A percentile compares a stretch with the other conserved stretches of the same genome.
These are phyloP conservation scores for Codiaeum variegatum DNA, from an alignment of 441 rosid species.

Conservation along the genomic window DNA sequence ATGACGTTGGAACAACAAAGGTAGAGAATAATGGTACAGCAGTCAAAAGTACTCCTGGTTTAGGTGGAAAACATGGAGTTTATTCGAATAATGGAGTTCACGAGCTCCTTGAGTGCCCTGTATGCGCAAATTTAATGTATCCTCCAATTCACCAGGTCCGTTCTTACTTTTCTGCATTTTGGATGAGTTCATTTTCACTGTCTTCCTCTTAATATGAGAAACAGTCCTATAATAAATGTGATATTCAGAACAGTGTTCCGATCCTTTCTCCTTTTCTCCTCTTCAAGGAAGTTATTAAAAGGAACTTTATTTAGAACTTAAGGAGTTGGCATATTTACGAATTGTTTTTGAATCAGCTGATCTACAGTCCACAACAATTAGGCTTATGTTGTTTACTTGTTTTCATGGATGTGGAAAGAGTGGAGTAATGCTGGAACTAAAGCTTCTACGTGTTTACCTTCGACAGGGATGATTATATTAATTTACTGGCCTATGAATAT, in stretches of 20 bases:
- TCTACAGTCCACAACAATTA: neutral
- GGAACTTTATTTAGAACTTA: neutral
- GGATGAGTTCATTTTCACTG: neutral
- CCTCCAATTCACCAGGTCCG: constrained; percentile 77
- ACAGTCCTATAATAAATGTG: neutral
- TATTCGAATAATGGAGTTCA: constrained; percentile 50
- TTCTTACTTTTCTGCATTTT: constrained; percentile 23
- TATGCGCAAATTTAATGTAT: constrained; percentile 75
- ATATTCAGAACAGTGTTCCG: neutral
- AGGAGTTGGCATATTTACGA: neutral
- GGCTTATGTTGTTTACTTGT: neutral
- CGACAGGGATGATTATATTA: neutral
- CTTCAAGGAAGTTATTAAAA: neutral
- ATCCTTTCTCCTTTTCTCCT: neutral
- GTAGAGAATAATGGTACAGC: constrained; percentile 25
- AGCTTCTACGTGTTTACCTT: neutral
- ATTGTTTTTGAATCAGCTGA: neutral
- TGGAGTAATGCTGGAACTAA: neutral
- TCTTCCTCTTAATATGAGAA: neutral
- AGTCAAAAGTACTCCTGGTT: constrained; percentile 22
- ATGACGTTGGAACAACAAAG: constrained; percentile 27
- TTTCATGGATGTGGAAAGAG: neutral
- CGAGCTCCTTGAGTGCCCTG: constrained; percentile 68
- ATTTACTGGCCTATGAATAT: neutral
- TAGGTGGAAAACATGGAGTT: constrained; percentile 36